These are phyloP conservation scores for Wickerhamiella hasegawae DNA, from an alignment of 805 yeast species.

Conservation along the genomic window DNA sequence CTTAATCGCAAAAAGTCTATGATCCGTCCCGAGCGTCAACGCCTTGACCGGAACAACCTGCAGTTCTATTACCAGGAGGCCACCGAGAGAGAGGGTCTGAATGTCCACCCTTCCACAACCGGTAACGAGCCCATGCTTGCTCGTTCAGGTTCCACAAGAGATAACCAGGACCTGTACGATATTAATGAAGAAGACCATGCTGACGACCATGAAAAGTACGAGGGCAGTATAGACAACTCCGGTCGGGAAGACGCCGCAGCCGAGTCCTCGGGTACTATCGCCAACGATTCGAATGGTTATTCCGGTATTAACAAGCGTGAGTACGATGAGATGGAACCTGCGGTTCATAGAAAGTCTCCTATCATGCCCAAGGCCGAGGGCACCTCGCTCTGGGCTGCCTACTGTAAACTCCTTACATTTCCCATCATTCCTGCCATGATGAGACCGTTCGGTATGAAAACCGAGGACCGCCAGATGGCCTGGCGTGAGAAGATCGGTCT, in stretches of 20 bases:
- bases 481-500: conserved; percentile 95
- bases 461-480: conserved; percentile 74
- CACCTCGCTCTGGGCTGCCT: conserved; percentile 54
- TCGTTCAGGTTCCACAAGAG: neutral
- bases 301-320: conserved; percentile 65
- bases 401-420: conserved; percentile 67
- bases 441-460: conserved; percentile 56
- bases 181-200: conserved; percentile 6
- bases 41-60: conserved; percentile 50
- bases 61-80: conserved; percentile 65
- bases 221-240: neutral
- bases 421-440: conserved; percentile 80
- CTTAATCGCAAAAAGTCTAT: conserved; percentile 43
- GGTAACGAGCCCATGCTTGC: conserved; percentile 44
- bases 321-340: conserved; percentile 66
- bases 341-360: conserved; percentile 14
- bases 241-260: conserved; percentile 2
- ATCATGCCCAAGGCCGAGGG: conserved; percentile 11
- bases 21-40: conserved; percentile 71
- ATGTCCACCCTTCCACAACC: conserved; percentile 51
- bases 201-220: no score
- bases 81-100: conserved; percentile 43
- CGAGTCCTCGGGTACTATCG: neutral
- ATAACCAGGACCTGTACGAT: conserved; percentile 1
- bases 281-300: conserved; percentile 19